Conservation (phyloP, 2,329 filamentous ascomycete species). For the Neonectria punicea region DNA sequence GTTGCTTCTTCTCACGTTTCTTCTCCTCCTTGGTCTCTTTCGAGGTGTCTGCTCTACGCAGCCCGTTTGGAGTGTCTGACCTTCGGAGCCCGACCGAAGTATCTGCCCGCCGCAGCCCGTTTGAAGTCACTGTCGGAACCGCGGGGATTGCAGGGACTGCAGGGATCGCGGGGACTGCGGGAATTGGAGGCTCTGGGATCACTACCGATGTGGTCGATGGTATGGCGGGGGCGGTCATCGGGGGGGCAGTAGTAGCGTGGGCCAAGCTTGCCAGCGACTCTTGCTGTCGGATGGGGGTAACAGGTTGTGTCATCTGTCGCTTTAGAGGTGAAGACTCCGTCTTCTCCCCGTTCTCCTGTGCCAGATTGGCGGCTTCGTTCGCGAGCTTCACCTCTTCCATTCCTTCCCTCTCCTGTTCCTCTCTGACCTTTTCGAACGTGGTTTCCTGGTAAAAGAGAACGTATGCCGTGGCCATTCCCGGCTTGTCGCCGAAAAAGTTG, state of each 20-base stretch:
- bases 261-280: slow-evolving; percentile 69
- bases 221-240: slow-evolving; percentile 57
- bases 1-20: slow-evolving; percentile 76
- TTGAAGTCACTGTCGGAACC: neutral
- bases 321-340: slow-evolving; percentile 58
- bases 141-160: neutral
- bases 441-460: slow-evolving; percentile 98
- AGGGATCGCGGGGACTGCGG: slow-evolving; percentile 21
- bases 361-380: slow-evolving; percentile 66
- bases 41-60: slow-evolving; percentile 36
- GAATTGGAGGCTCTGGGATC: slow-evolving; percentile 28
- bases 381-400: slow-evolving; percentile 69
- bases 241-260: slow-evolving; percentile 73
- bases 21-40: slow-evolving; percentile 66
- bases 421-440: slow-evolving; percentile 72
- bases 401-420: slow-evolving; percentile 86
- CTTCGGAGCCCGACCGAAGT: neutral
- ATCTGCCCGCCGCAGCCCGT: neutral
- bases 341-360: slow-evolving; percentile 59
- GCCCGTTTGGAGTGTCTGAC: slow-evolving; percentile 26
- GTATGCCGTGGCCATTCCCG: slow-evolving; percentile 92
- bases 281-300: slow-evolving; percentile 57
- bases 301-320: slow-evolving; percentile 62
- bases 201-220: slow-evolving; percentile 30
- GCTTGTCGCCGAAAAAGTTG: slow-evolving; percentile 96